These are phyloP conservation scores for Serendipita sp. DNA, from an alignment of 768 basidiomycete genomes.

Conservation along the genomic window DNA sequence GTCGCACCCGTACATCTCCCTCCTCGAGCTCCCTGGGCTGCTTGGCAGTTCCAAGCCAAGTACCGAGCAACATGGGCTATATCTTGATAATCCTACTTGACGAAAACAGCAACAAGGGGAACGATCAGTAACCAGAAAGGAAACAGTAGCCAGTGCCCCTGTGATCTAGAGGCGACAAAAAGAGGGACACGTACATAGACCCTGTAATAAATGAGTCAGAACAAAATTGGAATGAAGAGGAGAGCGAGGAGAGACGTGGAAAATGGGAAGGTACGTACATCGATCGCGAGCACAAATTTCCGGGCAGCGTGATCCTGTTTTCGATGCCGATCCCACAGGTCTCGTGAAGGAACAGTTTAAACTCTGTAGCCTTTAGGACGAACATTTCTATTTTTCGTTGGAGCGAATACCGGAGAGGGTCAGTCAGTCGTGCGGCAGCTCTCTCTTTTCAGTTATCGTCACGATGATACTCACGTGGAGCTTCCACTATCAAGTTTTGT, in stretches of 20 bases:
- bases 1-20: not conserved
- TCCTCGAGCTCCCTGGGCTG: not conserved
- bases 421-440: too few relatives aligned
- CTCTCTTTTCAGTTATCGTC: too few relatives aligned
- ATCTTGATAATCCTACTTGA: not conserved
- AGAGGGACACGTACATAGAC: not conserved
- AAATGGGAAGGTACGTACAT: not conserved
- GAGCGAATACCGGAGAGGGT: too few relatives aligned
- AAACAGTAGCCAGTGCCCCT: too few relatives aligned
- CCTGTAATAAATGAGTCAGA: not conserved
- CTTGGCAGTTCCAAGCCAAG: constrained; percentile 3
- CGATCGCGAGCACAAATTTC: not conserved
- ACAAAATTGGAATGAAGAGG: not conserved
- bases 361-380: too few relatives aligned
- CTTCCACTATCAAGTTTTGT: too few relatives aligned
- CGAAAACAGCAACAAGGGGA: not conserved
- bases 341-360: not conserved
- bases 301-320: not conserved
- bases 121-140: too few relatives aligned
- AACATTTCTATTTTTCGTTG: too few relatives aligned
- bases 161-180: too few relatives aligned
- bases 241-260: too few relatives aligned
- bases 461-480: too few relatives aligned
- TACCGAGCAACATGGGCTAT: not conserved
- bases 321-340: not conserved